Evolutionary conservation across 345 rosid genomes (phyloP).

Genomic region (Excoecaria agallocha): DNA sequence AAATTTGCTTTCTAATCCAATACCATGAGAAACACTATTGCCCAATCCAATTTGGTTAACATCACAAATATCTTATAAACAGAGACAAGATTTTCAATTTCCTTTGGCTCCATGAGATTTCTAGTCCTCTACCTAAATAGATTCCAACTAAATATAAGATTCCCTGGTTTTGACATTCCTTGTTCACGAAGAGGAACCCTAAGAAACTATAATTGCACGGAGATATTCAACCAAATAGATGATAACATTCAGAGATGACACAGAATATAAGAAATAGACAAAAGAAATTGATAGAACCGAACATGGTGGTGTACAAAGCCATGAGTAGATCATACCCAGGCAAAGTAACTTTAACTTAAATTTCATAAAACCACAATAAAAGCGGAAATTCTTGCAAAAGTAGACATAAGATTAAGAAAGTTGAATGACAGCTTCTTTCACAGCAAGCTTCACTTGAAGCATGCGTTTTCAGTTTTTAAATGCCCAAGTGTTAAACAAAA

Average conservation of each 20-base stretch:
- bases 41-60: not conserved
- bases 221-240: not conserved
- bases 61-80: too few relatives aligned
- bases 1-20: not conserved
- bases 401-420: not conserved
- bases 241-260: not conserved
- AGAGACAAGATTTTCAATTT: not conserved
- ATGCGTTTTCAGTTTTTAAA: too few relatives aligned
- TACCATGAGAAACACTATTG: not conserved
- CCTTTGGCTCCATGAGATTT: too few relatives aligned
- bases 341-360: not conserved
- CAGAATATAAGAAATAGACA: not conserved
- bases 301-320: not conserved
- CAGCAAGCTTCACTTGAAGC: too few relatives aligned
- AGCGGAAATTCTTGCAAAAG: not conserved
- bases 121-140: not conserved
- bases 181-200: not conserved
- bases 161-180: not conserved
- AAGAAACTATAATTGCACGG: not conserved
- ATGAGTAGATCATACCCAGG: not conserved
- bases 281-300: not conserved
- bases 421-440: too few relatives aligned
- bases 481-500: too few relatives aligned
- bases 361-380: not conserved
- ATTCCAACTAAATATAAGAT: too few relatives aligned